phyloP scores from a whole-genome alignment of 2,329 filamentous ascomycete genomes.

The Coniella vitis region DNA sequence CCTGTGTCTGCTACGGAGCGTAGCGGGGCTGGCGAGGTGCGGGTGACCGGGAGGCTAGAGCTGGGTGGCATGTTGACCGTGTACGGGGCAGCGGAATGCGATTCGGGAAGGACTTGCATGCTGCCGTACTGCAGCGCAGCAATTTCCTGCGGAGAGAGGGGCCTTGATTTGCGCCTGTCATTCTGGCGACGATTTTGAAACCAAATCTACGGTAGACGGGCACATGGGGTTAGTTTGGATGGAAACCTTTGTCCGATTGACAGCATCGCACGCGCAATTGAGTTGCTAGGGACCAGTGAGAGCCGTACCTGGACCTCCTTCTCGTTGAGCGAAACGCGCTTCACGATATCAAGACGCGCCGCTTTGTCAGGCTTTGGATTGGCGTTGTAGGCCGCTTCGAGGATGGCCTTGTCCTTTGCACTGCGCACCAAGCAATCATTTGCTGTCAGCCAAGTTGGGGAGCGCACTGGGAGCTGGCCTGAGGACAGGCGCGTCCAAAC shows the following conservation, averaged over 20 bases:
- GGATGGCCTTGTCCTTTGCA: constrained; percentile 79
- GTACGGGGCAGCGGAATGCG: constrained; percentile 31
- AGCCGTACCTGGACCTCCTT: constrained; percentile 86
- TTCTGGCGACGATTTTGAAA: constrained; percentile 95
- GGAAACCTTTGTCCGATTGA: constrained; percentile 5
- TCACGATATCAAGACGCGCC: constrained; percentile 76
- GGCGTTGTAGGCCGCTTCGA: constrained; percentile 76
- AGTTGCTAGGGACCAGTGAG: background rate
- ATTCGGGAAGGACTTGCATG: constrained; percentile 41
- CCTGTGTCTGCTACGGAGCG: constrained; percentile 1
- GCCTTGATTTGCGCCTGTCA: constrained; percentile 80
- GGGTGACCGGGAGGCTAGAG: constrained; percentile 6
- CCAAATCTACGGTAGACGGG: constrained; percentile 66
- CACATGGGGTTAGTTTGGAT: constrained; percentile 11
- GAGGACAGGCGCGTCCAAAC: too few relatives aligned
- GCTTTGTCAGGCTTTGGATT: constrained; percentile 91
- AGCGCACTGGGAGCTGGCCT: too few relatives aligned
- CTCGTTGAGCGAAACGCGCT: constrained; percentile 80
- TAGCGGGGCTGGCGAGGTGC: constrained; percentile 10
- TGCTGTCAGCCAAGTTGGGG: constrained; percentile 1
- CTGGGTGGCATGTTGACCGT: constrained; percentile 16
- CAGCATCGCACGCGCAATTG: background rate
- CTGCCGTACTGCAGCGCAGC: constrained; percentile 51
- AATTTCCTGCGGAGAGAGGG: constrained; percentile 71
- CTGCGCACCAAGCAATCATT: constrained; percentile 35